phyloP scores from a whole-genome alignment of 2,329 filamentous ascomycete species.

The Aspergillus clavatus region DNA sequence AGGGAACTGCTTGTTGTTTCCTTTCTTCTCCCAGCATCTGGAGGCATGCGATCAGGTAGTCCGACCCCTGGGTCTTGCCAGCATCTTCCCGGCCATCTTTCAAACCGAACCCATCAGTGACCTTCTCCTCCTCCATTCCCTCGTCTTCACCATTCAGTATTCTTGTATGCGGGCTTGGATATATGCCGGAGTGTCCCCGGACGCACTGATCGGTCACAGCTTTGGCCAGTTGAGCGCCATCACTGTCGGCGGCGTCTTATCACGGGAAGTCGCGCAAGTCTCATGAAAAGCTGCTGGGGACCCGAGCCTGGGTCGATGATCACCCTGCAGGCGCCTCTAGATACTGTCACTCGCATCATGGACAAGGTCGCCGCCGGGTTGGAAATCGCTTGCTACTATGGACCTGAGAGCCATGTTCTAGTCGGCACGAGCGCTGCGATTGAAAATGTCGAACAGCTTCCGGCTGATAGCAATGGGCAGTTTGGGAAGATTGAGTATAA shows the following conservation, averaged over 20 bases:
- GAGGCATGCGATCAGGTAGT: too few relatives aligned
- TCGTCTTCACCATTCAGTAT: not conserved
- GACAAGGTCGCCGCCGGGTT: not conserved
- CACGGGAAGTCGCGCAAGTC: not conserved
- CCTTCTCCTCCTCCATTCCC: not conserved
- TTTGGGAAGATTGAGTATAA: not conserved
- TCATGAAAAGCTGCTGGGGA: not conserved
- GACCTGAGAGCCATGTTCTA: not conserved
- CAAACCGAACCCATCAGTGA: not conserved
- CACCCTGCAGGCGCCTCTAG: not conserved
- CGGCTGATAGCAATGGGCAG: not conserved
- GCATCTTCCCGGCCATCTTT: not conserved
- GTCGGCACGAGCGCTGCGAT: not conserved
- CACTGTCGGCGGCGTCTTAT: not conserved
- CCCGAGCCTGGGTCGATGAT: not conserved
- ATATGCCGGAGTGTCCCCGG: not conserved
- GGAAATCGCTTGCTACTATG: not conserved
- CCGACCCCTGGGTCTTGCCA: too few relatives aligned
- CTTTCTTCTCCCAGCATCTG: too few relatives aligned
- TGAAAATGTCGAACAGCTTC: not conserved
- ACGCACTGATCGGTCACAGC: not conserved
- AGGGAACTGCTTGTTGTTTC: too few relatives aligned
- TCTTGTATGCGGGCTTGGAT: not conserved
- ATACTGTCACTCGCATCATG: not conserved
- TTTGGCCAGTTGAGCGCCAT: not conserved